A percentile compares a stretch with the other conserved stretches of the same genome.
Conservation (phyloP, 2,329 filamentous ascomycete species). For the Alternaria alternata region DNA sequence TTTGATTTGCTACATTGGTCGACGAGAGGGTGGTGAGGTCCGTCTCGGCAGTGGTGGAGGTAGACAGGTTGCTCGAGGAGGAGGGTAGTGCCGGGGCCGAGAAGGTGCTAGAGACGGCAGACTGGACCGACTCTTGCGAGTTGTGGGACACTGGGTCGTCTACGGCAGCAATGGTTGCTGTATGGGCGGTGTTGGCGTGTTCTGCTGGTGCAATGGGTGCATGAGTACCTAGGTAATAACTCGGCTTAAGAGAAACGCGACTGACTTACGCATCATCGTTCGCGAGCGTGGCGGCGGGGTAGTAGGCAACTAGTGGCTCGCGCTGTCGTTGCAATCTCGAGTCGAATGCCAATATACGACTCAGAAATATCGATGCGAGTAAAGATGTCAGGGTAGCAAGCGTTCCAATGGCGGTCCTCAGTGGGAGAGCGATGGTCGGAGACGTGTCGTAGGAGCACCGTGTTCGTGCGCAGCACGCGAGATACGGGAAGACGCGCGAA, state of each 20-base stretch:
- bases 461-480: constrained; percentile 18
- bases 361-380: neutral
- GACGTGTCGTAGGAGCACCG: constrained; percentile 20
- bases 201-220: constrained; percentile 32
- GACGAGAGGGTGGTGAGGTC: constrained; percentile 33
- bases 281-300: constrained; percentile 26
- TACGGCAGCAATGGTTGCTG: constrained; percentile 20
- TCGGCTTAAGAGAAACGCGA: constrained; percentile 24
- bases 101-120: constrained; percentile 45
- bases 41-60: constrained; percentile 21
- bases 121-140: constrained; percentile 48
- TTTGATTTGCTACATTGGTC: constrained; percentile 47
- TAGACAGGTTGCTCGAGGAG: constrained; percentile 47
- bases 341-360: constrained; percentile 1
- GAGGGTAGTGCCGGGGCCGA: constrained; percentile 43
- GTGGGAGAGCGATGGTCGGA: constrained; percentile 10
- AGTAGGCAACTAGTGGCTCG: constrained; percentile 22
- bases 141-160: constrained; percentile 27
- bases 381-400: neutral
- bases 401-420: constrained; percentile 6
- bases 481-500: constrained; percentile 30
- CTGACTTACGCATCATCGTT: constrained; percentile 27
- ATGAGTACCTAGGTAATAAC: constrained; percentile 20
- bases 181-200: constrained; percentile 19
- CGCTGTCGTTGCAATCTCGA: neutral